phyloP scores from a whole-genome alignment of 805 yeast genomes.

The Candida coquimbonensis region DNA sequence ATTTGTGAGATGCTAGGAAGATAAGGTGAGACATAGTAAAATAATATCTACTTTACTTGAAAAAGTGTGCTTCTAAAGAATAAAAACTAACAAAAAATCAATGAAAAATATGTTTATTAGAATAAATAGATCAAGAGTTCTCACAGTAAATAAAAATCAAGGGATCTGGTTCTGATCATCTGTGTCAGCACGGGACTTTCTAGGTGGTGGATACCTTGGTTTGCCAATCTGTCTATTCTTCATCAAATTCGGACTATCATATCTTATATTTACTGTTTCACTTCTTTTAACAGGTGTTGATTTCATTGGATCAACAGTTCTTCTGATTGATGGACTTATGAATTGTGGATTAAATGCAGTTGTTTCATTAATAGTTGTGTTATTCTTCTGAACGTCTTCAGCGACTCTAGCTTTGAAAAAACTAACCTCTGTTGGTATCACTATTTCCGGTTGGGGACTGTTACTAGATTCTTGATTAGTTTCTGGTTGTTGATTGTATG shows the following conservation, averaged over 20 bases:
- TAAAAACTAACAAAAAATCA: too few species aligned
- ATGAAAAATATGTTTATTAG: too few species aligned
- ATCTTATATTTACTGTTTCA: constrained; percentile 14
- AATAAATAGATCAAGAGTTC: too few species aligned
- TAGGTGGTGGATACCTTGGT: constrained; percentile 21
- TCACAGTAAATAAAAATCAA: too few species aligned
- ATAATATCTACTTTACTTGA: too few species aligned
- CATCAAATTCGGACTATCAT: constrained; percentile 22
- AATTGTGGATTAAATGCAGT: constrained; percentile 49
- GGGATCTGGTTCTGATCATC: too few species aligned
- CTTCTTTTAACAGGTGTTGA: constrained; percentile 56
- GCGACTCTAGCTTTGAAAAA: constrained; percentile 67
- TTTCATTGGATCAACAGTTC: constrained; percentile 60
- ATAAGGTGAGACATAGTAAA: too few species aligned
- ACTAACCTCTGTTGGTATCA: constrained; percentile 22
- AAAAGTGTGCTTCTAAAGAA: too few species aligned
- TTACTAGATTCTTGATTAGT: constrained; percentile 12
- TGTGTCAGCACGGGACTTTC: constrained; percentile 2
- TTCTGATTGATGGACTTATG: constrained; percentile 47
- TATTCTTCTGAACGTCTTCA: constrained; percentile 41
- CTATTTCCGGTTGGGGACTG: constrained; percentile 1
- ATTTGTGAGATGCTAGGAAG: too few species aligned
- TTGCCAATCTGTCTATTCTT: constrained; percentile 24
- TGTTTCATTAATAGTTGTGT: constrained; percentile 24
- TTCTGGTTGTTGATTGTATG: background rate